phyloP scores from a whole-genome alignment of 345 rosid genomes.

The Leavenworthia alabamica region DNA sequence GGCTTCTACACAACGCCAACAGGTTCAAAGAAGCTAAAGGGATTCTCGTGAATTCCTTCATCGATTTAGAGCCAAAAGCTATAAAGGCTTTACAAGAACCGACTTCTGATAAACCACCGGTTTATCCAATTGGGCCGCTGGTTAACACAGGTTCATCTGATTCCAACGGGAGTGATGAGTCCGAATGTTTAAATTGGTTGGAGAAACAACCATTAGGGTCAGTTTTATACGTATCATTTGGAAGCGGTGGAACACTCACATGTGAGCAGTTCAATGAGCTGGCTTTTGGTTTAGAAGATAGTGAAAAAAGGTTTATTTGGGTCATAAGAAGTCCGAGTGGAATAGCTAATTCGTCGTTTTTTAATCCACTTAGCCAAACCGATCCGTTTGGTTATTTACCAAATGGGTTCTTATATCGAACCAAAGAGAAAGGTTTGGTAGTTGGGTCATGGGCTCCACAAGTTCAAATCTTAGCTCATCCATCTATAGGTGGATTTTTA shows the following conservation, averaged over 20 bases:
- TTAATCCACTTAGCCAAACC: constrained; percentile 16
- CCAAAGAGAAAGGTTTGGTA: constrained; percentile 19
- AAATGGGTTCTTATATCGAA: constrained; percentile 11
- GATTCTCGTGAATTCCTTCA: constrained; percentile 37
- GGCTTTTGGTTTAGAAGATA: constrained; percentile 15
- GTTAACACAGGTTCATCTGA: background rate
- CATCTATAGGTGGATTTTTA: constrained; percentile 19
- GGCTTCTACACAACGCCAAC: constrained; percentile 26
- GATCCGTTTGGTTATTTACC: constrained; percentile 20
- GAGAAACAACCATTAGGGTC: constrained; percentile 43
- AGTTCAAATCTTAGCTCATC: constrained; percentile 17
- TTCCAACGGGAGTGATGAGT: background rate
- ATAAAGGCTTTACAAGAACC: constrained; percentile 30
- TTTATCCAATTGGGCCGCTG: constrained; percentile 42
- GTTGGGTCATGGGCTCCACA: constrained; percentile 26
- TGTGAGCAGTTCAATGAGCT: constrained; percentile 21
- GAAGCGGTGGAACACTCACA: constrained; percentile 61
- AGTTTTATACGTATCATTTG: constrained; percentile 57
- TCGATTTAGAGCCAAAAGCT: constrained; percentile 34
- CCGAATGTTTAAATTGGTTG: constrained; percentile 41
- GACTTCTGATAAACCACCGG: constrained; percentile 24
- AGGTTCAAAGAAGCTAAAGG: constrained; percentile 33
- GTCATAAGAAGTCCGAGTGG: constrained; percentile 19
- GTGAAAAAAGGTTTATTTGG: constrained; percentile 18
- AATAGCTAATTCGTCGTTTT: constrained; percentile 4